Conservation (phyloP, 2,329 filamentous ascomycete species). For the Metarhizium album region DNA sequence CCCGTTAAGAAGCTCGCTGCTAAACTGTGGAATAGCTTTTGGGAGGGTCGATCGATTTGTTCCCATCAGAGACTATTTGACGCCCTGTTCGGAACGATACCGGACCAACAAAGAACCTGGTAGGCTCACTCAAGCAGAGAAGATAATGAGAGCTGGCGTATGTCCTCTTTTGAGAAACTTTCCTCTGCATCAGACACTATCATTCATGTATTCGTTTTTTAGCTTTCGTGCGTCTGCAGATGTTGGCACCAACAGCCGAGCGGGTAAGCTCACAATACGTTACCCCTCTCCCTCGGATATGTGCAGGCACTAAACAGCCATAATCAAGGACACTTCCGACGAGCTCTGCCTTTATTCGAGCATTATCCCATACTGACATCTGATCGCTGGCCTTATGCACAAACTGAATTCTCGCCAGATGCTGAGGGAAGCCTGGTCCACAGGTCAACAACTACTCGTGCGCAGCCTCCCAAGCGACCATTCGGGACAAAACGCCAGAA, state of each 20-base stretch:
- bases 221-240: not conserved
- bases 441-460: not conserved
- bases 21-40: not conserved
- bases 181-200: not conserved
- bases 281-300: not conserved
- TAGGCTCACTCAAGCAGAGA: slow-evolving; percentile 33
- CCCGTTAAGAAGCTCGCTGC: not conserved
- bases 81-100: slow-evolving; percentile 32
- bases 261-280: not conserved
- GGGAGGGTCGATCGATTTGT: slow-evolving; percentile 37
- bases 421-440: not conserved
- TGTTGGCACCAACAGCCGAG: not conserved
- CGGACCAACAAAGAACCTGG: slow-evolving; percentile 31
- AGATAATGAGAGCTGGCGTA: slow-evolving; percentile 23
- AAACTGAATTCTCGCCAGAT: not conserved
- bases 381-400: not conserved
- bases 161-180: not conserved
- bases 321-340: not conserved
- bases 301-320: not conserved
- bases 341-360: not conserved
- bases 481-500: not conserved
- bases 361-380: not conserved
- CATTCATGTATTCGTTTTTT: not conserved
- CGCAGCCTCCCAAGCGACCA: not conserved
- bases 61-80: slow-evolving; percentile 27